phyloP scores from a whole-genome alignment of 352 stramenopile genomes.

The Phytophthora meadii region DNA sequence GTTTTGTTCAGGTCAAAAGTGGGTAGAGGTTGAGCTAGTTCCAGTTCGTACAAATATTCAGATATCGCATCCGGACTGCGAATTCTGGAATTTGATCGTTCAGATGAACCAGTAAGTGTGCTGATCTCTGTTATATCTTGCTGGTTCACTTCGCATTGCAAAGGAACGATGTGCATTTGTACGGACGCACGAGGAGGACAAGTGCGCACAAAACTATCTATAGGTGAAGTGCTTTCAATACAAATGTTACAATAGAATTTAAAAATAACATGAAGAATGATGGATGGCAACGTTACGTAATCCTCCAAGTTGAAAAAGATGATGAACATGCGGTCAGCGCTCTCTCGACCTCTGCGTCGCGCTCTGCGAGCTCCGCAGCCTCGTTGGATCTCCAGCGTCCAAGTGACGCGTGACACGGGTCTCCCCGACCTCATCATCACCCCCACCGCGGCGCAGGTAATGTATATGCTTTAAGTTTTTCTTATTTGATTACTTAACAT shows the following conservation, averaged over 20 bases:
- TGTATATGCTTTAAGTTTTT: too few species aligned
- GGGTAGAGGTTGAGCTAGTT: conserved; percentile 18
- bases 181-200: conserved; percentile 4
- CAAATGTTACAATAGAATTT: too few species aligned
- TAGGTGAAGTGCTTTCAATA: conserved; percentile 4
- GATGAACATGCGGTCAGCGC: conserved; percentile 32
- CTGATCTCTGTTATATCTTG: neutral
- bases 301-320: conserved; percentile 12
- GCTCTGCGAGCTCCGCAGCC: conserved; percentile 16
- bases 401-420: conserved; percentile 47
- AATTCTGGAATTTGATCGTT: neutral
- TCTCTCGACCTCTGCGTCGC: conserved; percentile 31
- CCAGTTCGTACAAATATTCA: conserved; percentile 25
- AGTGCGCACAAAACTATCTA: neutral
- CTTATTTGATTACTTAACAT: too few species aligned
- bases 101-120: neutral
- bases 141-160: neutral
- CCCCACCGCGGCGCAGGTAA: conserved; percentile 59
- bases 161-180: conserved; percentile 12
- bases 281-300: neutral
- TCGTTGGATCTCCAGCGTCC: conserved; percentile 44
- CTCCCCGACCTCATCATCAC: conserved; percentile 80
- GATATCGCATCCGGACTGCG: neutral
- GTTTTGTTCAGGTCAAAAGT: conserved; percentile 21
- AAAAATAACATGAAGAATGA: too few species aligned